Percentiles rank a stretch among this genome's conserved stretches.
phyloP scores from a whole-genome alignment of 768 basidiomycete genomes.

The Tremella fuciformis region DNA sequence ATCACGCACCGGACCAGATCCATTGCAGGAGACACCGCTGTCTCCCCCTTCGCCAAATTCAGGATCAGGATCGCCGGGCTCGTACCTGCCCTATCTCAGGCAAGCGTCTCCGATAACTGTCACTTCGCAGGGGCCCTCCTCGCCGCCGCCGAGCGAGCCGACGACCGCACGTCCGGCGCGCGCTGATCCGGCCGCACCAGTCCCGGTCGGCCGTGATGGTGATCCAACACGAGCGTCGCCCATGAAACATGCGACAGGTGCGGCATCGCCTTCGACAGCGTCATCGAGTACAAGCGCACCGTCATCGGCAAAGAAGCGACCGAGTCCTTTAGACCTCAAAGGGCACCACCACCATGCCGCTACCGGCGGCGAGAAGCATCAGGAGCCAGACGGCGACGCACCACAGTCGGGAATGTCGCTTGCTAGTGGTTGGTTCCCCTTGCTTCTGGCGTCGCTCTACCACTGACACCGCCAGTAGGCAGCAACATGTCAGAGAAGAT shows the following conservation, averaged over 20 bases:
- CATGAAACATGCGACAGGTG: too few relatives aligned
- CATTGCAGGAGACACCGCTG: too few relatives aligned
- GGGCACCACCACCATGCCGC: neutral
- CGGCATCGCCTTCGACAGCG: neutral
- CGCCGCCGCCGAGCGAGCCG: conserved; percentile 1
- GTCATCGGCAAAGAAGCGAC: conserved; percentile 3
- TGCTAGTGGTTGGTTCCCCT: too few relatives aligned
- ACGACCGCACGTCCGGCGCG: neutral
- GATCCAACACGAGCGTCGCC: too few relatives aligned
- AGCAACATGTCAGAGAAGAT: conserved; percentile 28
- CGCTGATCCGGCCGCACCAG: too few relatives aligned
- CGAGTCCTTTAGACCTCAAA: conserved; percentile 7
- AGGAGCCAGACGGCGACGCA: too few relatives aligned
- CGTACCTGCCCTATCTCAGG: too few relatives aligned
- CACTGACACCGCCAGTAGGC: conserved; percentile 8
- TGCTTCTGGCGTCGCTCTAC: too few relatives aligned
- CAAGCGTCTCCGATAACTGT: neutral
- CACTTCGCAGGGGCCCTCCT: neutral
- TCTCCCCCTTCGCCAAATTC: neutral
- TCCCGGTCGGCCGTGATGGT: too few relatives aligned
- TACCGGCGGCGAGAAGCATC: too few relatives aligned
- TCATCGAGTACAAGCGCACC: conserved; percentile 3
- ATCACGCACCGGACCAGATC: neutral
- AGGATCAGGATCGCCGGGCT: too few relatives aligned
- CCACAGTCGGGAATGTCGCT: too few relatives aligned